These are phyloP conservation scores for Amorphotheca resinae DNA, from an alignment of 495 filamentous ascomycete species.

Conservation along the genomic window DNA sequence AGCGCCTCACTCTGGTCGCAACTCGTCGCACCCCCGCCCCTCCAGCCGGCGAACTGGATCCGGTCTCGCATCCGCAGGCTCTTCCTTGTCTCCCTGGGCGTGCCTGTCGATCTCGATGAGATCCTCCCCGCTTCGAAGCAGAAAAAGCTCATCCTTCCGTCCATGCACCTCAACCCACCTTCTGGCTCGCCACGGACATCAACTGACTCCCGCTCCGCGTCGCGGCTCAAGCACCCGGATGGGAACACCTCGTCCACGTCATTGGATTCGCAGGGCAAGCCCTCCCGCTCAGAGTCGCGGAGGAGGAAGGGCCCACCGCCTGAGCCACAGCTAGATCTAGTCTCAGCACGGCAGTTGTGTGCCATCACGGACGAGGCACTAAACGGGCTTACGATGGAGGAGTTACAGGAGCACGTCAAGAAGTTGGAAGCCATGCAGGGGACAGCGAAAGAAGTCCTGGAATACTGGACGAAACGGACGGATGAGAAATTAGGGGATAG, in stretches of 20 bases:
- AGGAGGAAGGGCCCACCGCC: conserved; percentile 46
- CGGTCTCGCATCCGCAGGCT: conserved; percentile 90
- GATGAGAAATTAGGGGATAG: conserved; percentile 81
- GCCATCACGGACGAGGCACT: conserved; percentile 74
- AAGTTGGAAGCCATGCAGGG: conserved; percentile 54
- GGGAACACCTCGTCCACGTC: conserved; percentile 44
- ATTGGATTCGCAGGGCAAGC: conserved; percentile 39
- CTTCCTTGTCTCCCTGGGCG: conserved; percentile 90
- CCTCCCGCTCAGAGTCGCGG: conserved; percentile 28
- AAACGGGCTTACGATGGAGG: conserved; percentile 56
- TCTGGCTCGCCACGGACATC: conserved; percentile 30
- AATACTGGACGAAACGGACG: conserved; percentile 77
- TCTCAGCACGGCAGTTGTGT: conserved; percentile 64
- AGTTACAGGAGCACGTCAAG: conserved; percentile 62
- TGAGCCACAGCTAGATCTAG: conserved; percentile 67
- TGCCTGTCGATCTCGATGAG: conserved; percentile 93
- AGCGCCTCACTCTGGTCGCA: conserved; percentile 93
- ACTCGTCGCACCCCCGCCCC: conserved; percentile 82
- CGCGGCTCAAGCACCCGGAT: conserved; percentile 36
- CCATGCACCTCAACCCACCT: conserved; percentile 47
- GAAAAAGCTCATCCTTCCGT: conserved; percentile 91
- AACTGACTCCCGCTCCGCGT: conserved; percentile 38
- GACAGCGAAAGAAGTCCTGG: conserved; percentile 62
- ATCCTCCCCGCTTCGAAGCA: conserved; percentile 94
- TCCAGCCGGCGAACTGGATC: conserved; percentile 96